These are phyloP conservation scores for Grigorovia humatica DNA, from an alignment of 805 yeast genomes.

Conservation along the genomic window DNA sequence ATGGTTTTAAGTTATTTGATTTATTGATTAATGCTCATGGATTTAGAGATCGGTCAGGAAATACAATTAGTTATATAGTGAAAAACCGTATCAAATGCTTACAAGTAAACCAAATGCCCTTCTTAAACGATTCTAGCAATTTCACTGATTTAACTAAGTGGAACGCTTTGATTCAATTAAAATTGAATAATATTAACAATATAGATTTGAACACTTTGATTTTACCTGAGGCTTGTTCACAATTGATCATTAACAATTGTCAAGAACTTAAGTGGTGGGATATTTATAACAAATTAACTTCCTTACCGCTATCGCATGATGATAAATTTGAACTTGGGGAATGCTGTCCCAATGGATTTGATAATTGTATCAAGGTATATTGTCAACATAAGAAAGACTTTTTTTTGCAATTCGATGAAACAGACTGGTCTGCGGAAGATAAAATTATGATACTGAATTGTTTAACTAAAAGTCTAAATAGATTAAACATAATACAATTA, in stretches of 20 bases:
- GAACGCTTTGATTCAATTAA: constrained; percentile 19
- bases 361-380: neutral
- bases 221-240: constrained; percentile 17
- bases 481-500: constrained; percentile 11
- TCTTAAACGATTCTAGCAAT: constrained; percentile 4
- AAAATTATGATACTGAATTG: constrained; percentile 3
- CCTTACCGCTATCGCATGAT: neutral
- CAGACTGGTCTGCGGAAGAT: neutral
- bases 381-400: neutral
- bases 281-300: neutral
- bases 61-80: constrained; percentile 16
- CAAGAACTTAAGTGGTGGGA: constrained; percentile 21
- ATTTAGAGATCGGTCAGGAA: constrained; percentile 22
- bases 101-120: constrained; percentile 9
- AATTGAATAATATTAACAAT: constrained; percentile 8
- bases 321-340: neutral
- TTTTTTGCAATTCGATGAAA: constrained; percentile 2
- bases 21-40: constrained; percentile 24
- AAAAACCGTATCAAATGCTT: constrained; percentile 14
- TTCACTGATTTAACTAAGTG: constrained; percentile 21
- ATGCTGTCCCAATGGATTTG: neutral
- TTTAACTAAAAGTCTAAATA: constrained; percentile 7
- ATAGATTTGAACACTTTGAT: constrained; percentile 19
- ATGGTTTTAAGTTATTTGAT: constrained; percentile 17
- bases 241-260: constrained; percentile 10